Evolutionary conservation across 2,329 filamentous ascomycete genomes (phyloP).

Genomic region (Alternaria brassicicola): DNA sequence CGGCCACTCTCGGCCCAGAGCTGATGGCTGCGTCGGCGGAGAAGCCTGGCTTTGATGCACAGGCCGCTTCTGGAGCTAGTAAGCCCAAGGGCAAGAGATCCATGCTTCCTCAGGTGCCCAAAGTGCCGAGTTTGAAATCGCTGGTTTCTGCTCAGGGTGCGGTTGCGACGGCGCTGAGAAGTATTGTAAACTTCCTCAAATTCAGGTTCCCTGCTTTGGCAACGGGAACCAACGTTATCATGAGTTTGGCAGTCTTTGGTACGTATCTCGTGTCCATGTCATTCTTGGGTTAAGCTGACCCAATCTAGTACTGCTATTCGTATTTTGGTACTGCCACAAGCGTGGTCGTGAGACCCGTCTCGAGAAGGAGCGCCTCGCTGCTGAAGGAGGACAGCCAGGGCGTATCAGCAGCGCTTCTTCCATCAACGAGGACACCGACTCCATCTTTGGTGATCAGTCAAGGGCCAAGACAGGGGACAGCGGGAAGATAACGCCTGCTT

Average conservation of each 20-base stretch:
- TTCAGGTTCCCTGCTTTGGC: conserved; percentile 88
- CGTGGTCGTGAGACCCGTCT: conserved; percentile 85
- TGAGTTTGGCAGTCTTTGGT: conserved; percentile 88
- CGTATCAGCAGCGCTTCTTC: conserved; percentile 40
- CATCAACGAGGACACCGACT: conserved; percentile 38
- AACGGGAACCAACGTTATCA: conserved; percentile 82
- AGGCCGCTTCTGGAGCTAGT: conserved; percentile 31
- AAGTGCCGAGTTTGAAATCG: conserved; percentile 74
- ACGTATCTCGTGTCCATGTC: conserved; percentile 53
- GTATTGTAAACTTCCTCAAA: conserved; percentile 89
- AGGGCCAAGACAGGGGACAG: conserved; percentile 22
- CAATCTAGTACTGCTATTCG: conserved; percentile 75
- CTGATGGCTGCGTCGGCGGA: conserved; percentile 79
- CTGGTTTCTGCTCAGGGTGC: conserved; percentile 87
- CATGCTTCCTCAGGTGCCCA: conserved; percentile 65
- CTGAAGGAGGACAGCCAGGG: conserved; percentile 37
- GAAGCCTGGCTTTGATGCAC: conserved; percentile 59
- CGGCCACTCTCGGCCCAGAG: conserved; percentile 76
- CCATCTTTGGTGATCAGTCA: conserved; percentile 31
- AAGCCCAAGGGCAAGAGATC: conserved; percentile 57
- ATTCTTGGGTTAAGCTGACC: conserved; percentile 23
- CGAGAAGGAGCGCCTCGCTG: conserved; percentile 61
- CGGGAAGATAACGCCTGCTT: conserved; percentile 18
- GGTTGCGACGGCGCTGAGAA: conserved; percentile 80
- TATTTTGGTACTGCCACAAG: conserved; percentile 98